Conservation (phyloP, 225 moss, liverwort and hornwort genomes). For the Straminergon stramineum region DNA sequence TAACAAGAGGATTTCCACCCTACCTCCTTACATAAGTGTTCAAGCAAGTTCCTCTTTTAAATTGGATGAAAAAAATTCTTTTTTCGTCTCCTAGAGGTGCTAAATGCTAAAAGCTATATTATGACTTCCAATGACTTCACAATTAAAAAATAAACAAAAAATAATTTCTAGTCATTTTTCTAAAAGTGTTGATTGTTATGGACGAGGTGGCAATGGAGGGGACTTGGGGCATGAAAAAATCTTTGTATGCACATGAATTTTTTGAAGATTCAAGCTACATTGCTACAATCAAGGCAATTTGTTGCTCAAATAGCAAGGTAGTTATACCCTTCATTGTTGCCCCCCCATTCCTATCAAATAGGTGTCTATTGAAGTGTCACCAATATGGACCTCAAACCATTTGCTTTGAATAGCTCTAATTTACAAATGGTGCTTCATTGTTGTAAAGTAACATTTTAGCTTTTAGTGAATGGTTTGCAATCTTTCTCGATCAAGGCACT, state of each 20-base stretch:
- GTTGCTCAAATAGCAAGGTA: too few species aligned
- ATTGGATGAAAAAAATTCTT: neutral
- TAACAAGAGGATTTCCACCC: neutral
- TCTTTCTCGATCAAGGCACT: neutral
- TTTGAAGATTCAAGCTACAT: neutral
- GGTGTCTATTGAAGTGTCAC: neutral
- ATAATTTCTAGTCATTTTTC: neutral
- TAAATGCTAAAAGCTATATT: neutral
- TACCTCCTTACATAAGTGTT: neutral
- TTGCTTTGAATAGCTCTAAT: neutral
- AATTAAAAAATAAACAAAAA: neutral
- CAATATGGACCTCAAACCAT: neutral
- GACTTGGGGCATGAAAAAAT: neutral
- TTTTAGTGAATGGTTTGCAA: neutral
- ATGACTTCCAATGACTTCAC: rapidly evolving
- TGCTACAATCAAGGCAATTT: neutral
- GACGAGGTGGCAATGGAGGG: neutral
- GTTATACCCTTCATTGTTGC: neutral
- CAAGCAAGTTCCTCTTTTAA: rapidly evolving
- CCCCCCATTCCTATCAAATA: neutral
- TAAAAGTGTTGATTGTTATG: neutral
- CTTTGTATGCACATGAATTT: neutral
- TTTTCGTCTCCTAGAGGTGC: neutral
- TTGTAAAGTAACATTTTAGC: neutral
- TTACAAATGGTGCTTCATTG: rapidly evolving